Percentiles rank a stretch among this genome's conserved stretches.
Evolutionary conservation across 345 rosid genomes (phyloP).

Genomic region (Xanthoceras sorbifolium): DNA sequence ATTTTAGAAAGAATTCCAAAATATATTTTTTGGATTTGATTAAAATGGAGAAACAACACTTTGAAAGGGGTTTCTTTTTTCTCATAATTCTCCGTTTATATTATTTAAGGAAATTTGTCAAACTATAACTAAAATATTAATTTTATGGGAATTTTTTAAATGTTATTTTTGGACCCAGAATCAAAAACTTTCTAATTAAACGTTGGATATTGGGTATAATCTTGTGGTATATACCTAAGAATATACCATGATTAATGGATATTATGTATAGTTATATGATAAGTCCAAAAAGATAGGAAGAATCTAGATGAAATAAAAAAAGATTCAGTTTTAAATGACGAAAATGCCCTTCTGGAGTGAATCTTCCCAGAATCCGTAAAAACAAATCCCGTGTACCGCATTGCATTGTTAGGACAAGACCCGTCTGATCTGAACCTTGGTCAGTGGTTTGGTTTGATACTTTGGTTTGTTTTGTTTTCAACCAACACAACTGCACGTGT

Average conservation of each 20-base stretch:
- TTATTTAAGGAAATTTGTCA: no score
- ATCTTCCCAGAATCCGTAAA: background rate
- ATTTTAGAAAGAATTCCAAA: no score
- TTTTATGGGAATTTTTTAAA: background rate
- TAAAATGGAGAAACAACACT: background rate
- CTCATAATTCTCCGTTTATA: no score
- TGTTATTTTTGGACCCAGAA: no score
- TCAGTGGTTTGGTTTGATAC: background rate
- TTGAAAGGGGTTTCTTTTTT: no score
- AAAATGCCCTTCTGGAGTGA: conserved; percentile 3
- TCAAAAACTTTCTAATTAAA: no score
- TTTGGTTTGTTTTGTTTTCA: background rate
- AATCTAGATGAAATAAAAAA: background rate
- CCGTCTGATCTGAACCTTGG: background rate
- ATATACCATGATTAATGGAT: background rate
- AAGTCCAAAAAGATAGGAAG: background rate
- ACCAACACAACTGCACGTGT: background rate
- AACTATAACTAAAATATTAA: background rate
- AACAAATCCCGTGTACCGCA: no score
- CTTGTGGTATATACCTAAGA: background rate
- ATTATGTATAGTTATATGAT: background rate
- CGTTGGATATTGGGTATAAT: no score
- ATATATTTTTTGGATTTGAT: no score
- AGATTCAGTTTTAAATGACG: background rate
- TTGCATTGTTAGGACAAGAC: background rate